phyloP scores from a whole-genome alignment of 306 rosid genomes.

The Casuarina cunninghamiana region DNA sequence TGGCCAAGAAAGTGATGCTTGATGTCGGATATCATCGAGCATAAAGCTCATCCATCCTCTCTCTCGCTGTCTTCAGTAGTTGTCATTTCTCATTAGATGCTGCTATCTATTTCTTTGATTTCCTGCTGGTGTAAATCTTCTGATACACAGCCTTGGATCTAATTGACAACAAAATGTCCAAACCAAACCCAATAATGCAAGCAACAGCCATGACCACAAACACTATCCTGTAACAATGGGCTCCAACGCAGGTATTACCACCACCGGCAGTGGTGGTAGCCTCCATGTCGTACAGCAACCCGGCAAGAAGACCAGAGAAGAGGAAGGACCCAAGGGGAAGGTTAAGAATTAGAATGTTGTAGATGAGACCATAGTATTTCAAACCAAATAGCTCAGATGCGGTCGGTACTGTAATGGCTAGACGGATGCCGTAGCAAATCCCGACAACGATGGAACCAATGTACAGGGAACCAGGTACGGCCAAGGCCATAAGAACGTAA shows the following conservation, averaged over 20 bases:
- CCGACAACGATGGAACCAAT: slow-evolving; percentile 74
- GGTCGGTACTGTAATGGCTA: slow-evolving; percentile 73
- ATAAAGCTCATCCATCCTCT: slow-evolving; percentile 35
- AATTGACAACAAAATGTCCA: slow-evolving; percentile 60
- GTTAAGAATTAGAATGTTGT: slow-evolving; percentile 83
- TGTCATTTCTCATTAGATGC: slow-evolving; percentile 18
- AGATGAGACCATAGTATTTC: slow-evolving; percentile 71
- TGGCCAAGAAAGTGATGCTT: not conserved
- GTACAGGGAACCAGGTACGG: slow-evolving; percentile 80
- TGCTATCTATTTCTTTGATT: slow-evolving; percentile 34
- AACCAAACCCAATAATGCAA: slow-evolving; percentile 67
- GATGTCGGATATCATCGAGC: slow-evolving; percentile 34
- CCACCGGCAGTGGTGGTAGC: slow-evolving; percentile 68
- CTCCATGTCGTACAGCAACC: slow-evolving; percentile 75
- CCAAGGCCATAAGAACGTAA: slow-evolving; percentile 68
- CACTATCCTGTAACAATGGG: slow-evolving; percentile 75
- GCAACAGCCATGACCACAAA: slow-evolving; percentile 73
- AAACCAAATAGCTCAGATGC: slow-evolving; percentile 91
- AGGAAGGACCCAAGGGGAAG: slow-evolving; percentile 94
- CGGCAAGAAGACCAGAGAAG: slow-evolving; percentile 89
- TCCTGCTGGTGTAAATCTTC: slow-evolving; percentile 59
- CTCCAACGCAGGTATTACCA: slow-evolving; percentile 86
- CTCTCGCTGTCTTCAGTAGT: not conserved
- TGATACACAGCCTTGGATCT: slow-evolving; percentile 64
- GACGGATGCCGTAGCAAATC: slow-evolving; percentile 75